These are phyloP conservation scores for Aspergillus nidulans DNA, from an alignment of 495 filamentous ascomycete genomes.

Conservation along the genomic window DNA sequence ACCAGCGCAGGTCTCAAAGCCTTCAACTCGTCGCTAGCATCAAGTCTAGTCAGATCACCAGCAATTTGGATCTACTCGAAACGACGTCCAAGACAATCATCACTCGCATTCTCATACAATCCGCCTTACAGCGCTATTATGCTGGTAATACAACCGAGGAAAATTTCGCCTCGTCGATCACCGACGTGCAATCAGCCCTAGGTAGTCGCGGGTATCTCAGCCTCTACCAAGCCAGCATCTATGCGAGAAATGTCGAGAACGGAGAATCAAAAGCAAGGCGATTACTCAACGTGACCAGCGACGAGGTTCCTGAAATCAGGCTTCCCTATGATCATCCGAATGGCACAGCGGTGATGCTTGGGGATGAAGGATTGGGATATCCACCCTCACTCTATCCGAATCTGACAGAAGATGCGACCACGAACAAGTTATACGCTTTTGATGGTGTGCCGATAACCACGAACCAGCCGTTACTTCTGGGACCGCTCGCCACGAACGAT, in stretches of 20 bases:
- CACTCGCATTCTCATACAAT: conserved; percentile 64
- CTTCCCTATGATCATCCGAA: conserved; percentile 46
- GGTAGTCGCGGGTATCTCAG: conserved; percentile 39
- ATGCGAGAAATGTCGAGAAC: conserved; percentile 56
- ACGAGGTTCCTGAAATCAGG: not conserved
- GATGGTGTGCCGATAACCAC: conserved; percentile 47
- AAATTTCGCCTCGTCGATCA: conserved; percentile 51
- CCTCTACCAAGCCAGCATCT: conserved; percentile 62
- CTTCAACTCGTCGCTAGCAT: conserved; percentile 74
- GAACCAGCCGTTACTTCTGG: conserved; percentile 55
- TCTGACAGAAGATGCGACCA: conserved; percentile 53
- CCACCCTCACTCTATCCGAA: conserved; percentile 70
- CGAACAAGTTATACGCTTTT: conserved; percentile 31
- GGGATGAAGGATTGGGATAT: conserved; percentile 57
- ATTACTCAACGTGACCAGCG: conserved; percentile 26
- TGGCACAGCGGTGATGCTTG: conserved; percentile 43
- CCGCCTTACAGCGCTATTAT: conserved; percentile 59
- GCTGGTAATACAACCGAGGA: conserved; percentile 43
- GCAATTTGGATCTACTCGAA: conserved; percentile 69
- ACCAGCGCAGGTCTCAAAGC: conserved; percentile 40
- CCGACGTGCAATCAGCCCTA: conserved; percentile 61
- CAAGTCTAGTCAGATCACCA: conserved; percentile 76
- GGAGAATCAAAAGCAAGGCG: conserved; percentile 9
- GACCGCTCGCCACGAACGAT: conserved; percentile 63
- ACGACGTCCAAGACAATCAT: conserved; percentile 61